Conservation (phyloP, 441 rosid genomes). For the Jatropha podagrica region DNA sequence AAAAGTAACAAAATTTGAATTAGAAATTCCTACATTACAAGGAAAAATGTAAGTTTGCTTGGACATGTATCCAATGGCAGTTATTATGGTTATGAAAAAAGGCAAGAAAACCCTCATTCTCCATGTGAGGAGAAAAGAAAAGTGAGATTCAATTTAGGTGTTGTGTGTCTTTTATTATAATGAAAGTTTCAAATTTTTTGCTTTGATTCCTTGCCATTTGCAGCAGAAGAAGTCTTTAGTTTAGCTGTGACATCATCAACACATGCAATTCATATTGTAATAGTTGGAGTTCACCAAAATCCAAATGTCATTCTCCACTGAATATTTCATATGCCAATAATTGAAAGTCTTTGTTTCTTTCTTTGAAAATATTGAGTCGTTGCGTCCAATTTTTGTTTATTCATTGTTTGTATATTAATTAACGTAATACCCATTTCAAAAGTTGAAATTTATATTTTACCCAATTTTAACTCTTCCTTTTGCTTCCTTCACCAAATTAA, state of each 20-base stretch:
- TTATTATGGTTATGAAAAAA: too few relatives aligned
- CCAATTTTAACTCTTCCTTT: too few relatives aligned
- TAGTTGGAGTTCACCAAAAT: too few relatives aligned
- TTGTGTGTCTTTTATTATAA: background rate
- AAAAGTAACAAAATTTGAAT: too few relatives aligned
- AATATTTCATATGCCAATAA: background rate
- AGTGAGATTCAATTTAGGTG: background rate
- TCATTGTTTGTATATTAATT: background rate
- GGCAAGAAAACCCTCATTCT: background rate
- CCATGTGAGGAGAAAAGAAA: background rate
- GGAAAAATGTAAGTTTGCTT: too few relatives aligned
- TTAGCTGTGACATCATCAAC: too few relatives aligned
- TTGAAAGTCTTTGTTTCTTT: background rate
- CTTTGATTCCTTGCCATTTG: too few relatives aligned
- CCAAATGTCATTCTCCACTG: background rate
- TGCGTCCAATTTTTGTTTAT: background rate
- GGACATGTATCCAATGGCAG: background rate
- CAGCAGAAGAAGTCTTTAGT: too few relatives aligned
- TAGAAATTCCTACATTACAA: too few relatives aligned
- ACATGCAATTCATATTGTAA: too few relatives aligned
- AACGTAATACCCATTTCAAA: background rate
- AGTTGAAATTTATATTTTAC: too few relatives aligned
- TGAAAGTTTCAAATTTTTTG: background rate
- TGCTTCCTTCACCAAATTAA: background rate
- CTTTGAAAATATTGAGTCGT: too few relatives aligned